phyloP scores from a whole-genome alignment of 73 alveolate species.

The Paramecium tetraurelia region DNA sequence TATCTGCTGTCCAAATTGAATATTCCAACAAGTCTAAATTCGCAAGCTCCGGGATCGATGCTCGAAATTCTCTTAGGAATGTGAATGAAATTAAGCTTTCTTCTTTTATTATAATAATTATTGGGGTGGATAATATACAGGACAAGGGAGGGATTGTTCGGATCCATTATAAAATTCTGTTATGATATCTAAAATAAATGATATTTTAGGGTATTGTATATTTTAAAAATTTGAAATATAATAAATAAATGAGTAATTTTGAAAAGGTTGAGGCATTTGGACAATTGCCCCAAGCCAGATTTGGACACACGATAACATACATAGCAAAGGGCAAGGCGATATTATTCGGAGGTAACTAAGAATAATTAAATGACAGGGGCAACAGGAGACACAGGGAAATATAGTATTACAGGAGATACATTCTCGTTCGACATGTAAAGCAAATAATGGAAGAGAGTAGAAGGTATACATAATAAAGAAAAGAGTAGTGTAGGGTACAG shows the following conservation, averaged over 20 bases:
- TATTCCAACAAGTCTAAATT: neutral
- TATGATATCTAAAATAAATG: neutral
- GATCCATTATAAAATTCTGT: neutral
- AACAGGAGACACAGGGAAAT: slow-evolving; percentile 95
- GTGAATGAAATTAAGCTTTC: neutral
- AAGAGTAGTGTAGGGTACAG: slow-evolving; percentile 79
- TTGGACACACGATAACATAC: slow-evolving; percentile 95
- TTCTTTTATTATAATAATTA: neutral
- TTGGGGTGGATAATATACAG: neutral
- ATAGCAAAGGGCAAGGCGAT: slow-evolving; percentile 88
- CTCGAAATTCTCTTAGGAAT: neutral
- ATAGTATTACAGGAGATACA: slow-evolving; percentile 94
- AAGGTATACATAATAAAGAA: slow-evolving; percentile 66
- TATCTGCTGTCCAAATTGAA: neutral
- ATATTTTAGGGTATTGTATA: neutral
- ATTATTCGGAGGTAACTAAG: slow-evolving; percentile 85
- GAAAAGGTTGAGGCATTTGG: slow-evolving; percentile 67
- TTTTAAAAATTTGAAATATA: neutral
- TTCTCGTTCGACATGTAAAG: slow-evolving; percentile 80
- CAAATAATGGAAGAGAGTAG: slow-evolving; percentile 85
- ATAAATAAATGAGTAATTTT: neutral
- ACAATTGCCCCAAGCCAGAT: slow-evolving; percentile 82
- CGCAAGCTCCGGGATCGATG: neutral
- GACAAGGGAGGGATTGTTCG: neutral
- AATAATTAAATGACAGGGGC: slow-evolving; percentile 60